Base-by-base conservation (phyloP, 257 asterid species). In the Apocynum venetum region DNA sequence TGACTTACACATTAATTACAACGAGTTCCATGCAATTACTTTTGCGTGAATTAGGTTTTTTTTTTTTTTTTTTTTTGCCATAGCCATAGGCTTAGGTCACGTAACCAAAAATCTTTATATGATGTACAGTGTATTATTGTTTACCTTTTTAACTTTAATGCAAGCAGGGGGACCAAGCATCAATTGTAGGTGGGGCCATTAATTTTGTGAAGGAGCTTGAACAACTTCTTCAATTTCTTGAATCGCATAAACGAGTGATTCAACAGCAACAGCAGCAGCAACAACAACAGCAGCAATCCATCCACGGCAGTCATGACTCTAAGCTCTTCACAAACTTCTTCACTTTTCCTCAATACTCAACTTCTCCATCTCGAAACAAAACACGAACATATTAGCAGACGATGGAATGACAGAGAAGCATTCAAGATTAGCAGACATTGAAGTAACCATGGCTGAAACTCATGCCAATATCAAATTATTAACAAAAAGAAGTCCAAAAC, bases 81-180 rank as follows among this genome's bases (percentile, higher is more conserved):
- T n/a, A n/a, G n/a, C n/a, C n/a, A n/a, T n/a, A n/a, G n/a, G n/a
- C n/a, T n/a, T n/a, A n/a, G n/a, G n/a, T n/a, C n/a, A n/a, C n/a
- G n/a, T n/a, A n/a, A n/a, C n/a, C n/a, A n/a, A n/a, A n/a, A n/a
- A n/a, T n/a, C n/a, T n/a, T n/a, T n/a, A n/a, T n/a, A n/a, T n/a
- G n/a, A n/a, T n/a, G n/a, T n/a, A n/a, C 72, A 20, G 9, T 65
- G 46, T 25, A 65, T 53, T 12, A 13, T 36, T 41, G 15, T 15
- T 20, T 20, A 31, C 47, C 8, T 59, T 31, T 70, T 47, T 4
- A 53, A 55, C 4, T 6, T 36, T 14, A 12, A 43, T 57, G 44
- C 67, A 15, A 41, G 15, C 80, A 91, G 96, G 96, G 94, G 35
- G 96, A 89, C 82, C 96, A 91, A 86, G 96, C 96, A 56, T 91